Percentiles rank a stretch among this genome's conserved stretches.
These are phyloP conservation scores for Penicillium antarcticum DNA, from an alignment of 495 filamentous ascomycete species.

Conservation along the genomic window DNA sequence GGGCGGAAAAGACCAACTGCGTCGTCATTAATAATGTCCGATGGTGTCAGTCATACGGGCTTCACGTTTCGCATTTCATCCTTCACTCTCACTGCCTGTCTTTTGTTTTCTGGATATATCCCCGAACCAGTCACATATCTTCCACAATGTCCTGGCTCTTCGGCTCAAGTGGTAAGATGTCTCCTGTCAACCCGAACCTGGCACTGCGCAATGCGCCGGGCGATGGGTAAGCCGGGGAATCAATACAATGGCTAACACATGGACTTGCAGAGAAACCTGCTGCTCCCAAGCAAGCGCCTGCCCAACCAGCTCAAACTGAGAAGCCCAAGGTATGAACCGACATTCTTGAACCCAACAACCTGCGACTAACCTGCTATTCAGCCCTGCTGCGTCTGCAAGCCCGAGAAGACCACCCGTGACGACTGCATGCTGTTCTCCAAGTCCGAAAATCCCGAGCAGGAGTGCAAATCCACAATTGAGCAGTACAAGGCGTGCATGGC, in stretches of 20 bases:
- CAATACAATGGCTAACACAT: constrained; percentile 4
- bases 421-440: constrained; percentile 98
- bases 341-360: neutral
- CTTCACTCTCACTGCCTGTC: neutral
- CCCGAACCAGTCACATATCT: neutral
- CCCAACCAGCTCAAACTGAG: constrained; percentile 35
- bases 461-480: constrained; percentile 77
- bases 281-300: constrained; percentile 21
- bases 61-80: neutral
- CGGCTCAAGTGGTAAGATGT: constrained; percentile 35
- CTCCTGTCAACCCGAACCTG: neutral
- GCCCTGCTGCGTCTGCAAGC: constrained; percentile 97
- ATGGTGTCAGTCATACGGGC: constrained; percentile 9
- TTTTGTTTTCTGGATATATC: neutral
- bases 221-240: neutral
- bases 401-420: constrained; percentile 87
- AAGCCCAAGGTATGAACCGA: constrained; percentile 53
- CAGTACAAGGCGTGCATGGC: constrained; percentile 91
- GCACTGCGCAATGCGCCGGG: constrained; percentile 15
- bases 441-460: constrained; percentile 66
- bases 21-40: constrained; percentile 31
- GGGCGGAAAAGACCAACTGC: constrained; percentile 11
- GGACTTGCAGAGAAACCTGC: constrained; percentile 20
- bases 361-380: constrained; percentile 28
- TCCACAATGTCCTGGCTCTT: constrained; percentile 42